Conservation (phyloP, 345 rosid genomes). For the Melastoma malabathricum region DNA sequence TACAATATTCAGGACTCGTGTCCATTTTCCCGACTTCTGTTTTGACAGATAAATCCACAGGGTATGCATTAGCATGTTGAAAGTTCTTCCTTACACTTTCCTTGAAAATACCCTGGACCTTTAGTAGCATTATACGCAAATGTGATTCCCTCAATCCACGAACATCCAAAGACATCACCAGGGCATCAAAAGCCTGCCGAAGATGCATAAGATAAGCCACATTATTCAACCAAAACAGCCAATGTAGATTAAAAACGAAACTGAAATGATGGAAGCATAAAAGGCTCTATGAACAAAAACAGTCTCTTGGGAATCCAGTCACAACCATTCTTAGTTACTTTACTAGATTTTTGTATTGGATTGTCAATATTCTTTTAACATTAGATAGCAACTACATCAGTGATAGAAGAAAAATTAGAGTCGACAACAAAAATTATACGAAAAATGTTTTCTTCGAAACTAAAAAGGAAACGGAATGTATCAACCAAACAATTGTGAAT, state of each 20-base stretch:
- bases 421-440: no score
- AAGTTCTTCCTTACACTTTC: constrained; percentile 32
- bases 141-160: constrained; percentile 97
- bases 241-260: not conserved
- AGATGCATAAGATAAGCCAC: constrained; percentile 1
- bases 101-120: constrained; percentile 69
- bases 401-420: no score
- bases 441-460: no score
- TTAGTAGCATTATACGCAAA: constrained; percentile 77
- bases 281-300: not conserved
- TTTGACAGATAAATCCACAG: constrained; percentile 21
- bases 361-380: no score
- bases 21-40: constrained; percentile 30
- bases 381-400: no score
- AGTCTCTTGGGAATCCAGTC: no score
- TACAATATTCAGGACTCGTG: constrained; percentile 23
- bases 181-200: constrained; percentile 74
- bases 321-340: no score
- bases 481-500: no score
- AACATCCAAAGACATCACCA: constrained; percentile 61
- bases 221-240: not conserved
- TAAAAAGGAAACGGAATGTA: no score
- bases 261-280: not conserved
- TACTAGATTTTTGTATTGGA: no score
- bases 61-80: constrained; percentile 14